phyloP scores from a whole-genome alignment of 768 basidiomycete genomes.

The Rubroboletus satanas region DNA sequence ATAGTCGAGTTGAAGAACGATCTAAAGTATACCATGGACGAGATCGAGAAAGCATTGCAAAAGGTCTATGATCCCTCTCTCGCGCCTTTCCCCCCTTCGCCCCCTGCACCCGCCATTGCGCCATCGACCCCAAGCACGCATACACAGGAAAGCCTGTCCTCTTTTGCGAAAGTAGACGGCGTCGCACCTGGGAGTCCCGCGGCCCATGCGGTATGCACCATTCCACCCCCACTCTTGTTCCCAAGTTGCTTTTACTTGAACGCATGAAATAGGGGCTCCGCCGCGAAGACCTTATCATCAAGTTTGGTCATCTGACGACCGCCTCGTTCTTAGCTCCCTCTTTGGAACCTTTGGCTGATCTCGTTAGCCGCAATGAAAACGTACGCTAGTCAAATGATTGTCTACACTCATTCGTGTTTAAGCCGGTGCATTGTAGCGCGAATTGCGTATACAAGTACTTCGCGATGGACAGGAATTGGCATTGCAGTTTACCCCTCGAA shows the following conservation, averaged over 20 bases:
- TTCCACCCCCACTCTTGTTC: background rate
- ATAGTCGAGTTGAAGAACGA: conserved; percentile 86
- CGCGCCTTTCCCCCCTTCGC: background rate
- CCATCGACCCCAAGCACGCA: conserved; percentile 21
- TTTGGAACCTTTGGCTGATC: conserved; percentile 63
- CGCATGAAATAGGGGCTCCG: conserved; percentile 52
- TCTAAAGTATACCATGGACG: conserved; percentile 56
- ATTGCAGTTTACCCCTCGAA: conserved; percentile 61
- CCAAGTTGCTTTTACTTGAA: background rate
- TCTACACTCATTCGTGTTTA: background rate
- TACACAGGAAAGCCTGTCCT: conserved; percentile 23
- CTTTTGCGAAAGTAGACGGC: conserved; percentile 80
- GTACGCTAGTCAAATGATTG: conserved; percentile 39
- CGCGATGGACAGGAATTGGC: conserved; percentile 45
- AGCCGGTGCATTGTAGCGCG: conserved; percentile 40
- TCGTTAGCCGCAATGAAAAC: conserved; percentile 78
- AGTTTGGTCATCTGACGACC: conserved; percentile 64
- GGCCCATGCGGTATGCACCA: conserved; percentile 61
- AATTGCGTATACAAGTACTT: conserved; percentile 54
- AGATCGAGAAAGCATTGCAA: conserved; percentile 66
- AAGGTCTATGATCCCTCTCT: conserved; percentile 53
- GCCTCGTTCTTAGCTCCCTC: conserved; percentile 50
- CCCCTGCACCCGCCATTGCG: conserved; percentile 22
- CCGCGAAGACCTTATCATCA: conserved; percentile 66
- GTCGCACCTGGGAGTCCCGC: conserved; percentile 84